phyloP scores from a whole-genome alignment of 352 stramenopile genomes.

The Phytophthora multivora region DNA sequence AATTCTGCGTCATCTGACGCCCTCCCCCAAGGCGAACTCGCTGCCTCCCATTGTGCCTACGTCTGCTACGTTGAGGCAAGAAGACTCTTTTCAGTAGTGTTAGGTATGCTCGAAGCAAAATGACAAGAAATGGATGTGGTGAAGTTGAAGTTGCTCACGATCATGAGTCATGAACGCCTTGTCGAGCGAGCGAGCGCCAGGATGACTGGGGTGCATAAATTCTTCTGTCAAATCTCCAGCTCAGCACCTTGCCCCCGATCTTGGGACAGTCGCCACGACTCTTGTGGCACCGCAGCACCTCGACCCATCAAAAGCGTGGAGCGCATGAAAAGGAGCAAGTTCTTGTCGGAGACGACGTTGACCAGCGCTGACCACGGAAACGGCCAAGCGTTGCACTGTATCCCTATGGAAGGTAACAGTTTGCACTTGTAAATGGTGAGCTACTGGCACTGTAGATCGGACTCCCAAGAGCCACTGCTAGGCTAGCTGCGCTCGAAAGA shows the following conservation, averaged over 20 bases:
- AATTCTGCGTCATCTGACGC: conserved; percentile 28
- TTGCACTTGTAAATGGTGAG: too few species aligned
- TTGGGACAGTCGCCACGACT: conserved; percentile 19
- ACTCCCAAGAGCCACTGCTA: too few species aligned
- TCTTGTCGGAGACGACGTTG: background rate
- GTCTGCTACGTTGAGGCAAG: conserved; percentile 10
- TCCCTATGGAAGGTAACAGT: too few species aligned
- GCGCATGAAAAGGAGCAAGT: background rate
- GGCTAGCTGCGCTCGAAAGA: too few species aligned
- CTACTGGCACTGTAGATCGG: too few species aligned
- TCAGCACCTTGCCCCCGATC: conserved; percentile 9
- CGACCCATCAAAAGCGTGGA: conserved; percentile 6
- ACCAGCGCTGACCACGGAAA: background rate
- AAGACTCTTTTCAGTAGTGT: conserved; percentile 5
- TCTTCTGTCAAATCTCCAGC: conserved; percentile 26
- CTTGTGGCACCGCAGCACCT: conserved; percentile 1
- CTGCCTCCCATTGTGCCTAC: conserved; percentile 9
- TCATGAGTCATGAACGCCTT: background rate
- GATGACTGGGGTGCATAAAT: conserved; percentile 27
- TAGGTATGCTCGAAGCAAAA: background rate
- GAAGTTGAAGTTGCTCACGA: conserved; percentile 11
- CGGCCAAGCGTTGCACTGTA: background rate
- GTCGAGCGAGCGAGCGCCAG: background rate
- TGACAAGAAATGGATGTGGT: conserved; percentile 1
- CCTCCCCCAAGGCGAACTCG: background rate